phyloP scores from a whole-genome alignment of 2,329 filamentous ascomycete species.

The Cordyceps pruinosa region DNA sequence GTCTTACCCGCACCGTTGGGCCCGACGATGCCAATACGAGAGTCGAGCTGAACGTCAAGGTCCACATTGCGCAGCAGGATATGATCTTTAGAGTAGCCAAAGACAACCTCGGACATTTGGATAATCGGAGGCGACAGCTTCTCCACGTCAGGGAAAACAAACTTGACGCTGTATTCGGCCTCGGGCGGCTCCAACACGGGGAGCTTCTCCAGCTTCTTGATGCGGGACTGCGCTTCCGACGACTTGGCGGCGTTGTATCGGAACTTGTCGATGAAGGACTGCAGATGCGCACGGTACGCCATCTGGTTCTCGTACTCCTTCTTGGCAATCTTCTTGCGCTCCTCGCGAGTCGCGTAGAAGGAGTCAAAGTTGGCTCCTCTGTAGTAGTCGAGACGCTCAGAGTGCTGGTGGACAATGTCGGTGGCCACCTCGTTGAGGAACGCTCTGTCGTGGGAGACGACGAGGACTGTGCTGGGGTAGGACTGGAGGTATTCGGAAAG shows the following conservation, averaged over 20 bases:
- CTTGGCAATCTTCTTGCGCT: constrained; percentile 92
- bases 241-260: constrained; percentile 98
- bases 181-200: constrained; percentile 85
- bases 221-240: constrained; percentile 93
- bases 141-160: constrained; percentile 95
- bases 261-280: constrained; percentile 99
- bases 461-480: constrained; percentile 90
- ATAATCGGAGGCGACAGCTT: constrained; percentile 96
- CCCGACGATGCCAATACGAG: constrained; percentile 96
- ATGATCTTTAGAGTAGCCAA: constrained; percentile 78
- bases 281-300: constrained; percentile 84
- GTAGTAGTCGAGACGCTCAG: constrained; percentile 96
- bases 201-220: constrained; percentile 99
- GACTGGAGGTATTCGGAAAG: constrained; percentile 88
- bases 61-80: constrained; percentile 80
- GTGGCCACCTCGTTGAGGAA: constrained; percentile 99
- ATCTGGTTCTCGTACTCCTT: constrained; percentile 99
- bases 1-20: constrained; percentile 99
- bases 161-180: constrained; percentile 90
- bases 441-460: constrained; percentile 97
- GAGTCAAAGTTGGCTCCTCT: constrained; percentile 94
- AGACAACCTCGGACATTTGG: constrained; percentile 88
- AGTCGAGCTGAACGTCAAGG: constrained; percentile 94
- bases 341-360: constrained; percentile 96
- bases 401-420: constrained; percentile 98